A percentile compares a stretch with the other conserved stretches of the same genome.
These are phyloP conservation scores for Jamesozyma lodderae DNA, from an alignment of 805 yeast genomes.

Conservation along the genomic window DNA sequence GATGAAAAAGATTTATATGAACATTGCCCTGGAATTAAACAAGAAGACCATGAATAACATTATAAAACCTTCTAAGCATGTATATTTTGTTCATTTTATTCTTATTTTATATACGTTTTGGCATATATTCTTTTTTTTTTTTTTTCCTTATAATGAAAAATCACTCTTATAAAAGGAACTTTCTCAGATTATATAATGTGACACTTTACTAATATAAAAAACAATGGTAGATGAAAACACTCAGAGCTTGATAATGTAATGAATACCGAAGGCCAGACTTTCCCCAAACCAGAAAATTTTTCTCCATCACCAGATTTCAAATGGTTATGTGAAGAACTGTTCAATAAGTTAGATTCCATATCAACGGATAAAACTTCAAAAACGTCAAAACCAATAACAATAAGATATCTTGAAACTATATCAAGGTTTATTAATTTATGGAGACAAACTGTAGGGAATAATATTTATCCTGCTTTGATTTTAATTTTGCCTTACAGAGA, in stretches of 20 bases:
- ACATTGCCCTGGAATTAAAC: slow-evolving; percentile 43
- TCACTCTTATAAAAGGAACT: not conserved
- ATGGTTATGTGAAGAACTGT: slow-evolving; percentile 31
- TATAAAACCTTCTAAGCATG: too few relatives aligned
- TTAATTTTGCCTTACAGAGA: slow-evolving; percentile 59
- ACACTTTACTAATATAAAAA: not conserved
- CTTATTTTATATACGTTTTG: too few relatives aligned
- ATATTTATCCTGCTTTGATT: slow-evolving; percentile 59
- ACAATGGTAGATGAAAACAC: not conserved
- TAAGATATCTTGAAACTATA: slow-evolving; percentile 25
- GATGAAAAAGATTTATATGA: slow-evolving; percentile 32
- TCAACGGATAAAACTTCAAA: slow-evolving; percentile 4
- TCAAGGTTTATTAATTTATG: slow-evolving; percentile 39
- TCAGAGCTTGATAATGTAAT: not conserved
- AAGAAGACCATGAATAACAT: slow-evolving; percentile 34
- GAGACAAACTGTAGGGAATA: slow-evolving; percentile 46
- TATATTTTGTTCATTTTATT: not conserved
- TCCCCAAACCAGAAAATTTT: slow-evolving; percentile 21
- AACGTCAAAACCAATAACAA: slow-evolving; percentile 16
- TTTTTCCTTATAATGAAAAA: too few relatives aligned
- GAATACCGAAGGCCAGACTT: not conserved
- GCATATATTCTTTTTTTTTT: too few relatives aligned
- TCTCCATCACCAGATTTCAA: slow-evolving; percentile 32
- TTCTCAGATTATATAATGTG: too few relatives aligned
- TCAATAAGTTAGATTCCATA: slow-evolving; percentile 23